phyloP scores from a whole-genome alignment of 306 rosid species.

The Dalbergia cultrata region DNA sequence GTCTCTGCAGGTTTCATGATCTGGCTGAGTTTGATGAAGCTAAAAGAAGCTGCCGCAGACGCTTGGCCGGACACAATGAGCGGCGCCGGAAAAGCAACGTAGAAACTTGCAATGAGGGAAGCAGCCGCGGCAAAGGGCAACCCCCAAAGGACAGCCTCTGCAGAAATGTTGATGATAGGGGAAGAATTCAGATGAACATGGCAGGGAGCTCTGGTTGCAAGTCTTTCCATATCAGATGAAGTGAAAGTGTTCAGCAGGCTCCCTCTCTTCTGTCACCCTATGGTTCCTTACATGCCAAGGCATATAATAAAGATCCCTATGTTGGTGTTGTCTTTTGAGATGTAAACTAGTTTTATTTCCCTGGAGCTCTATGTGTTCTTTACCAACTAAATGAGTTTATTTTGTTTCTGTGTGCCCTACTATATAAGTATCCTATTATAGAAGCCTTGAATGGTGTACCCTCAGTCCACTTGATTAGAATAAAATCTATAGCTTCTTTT shows the following conservation, averaged over 20 bases:
- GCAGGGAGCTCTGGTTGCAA: slow-evolving; percentile 64
- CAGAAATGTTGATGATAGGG: slow-evolving; percentile 54
- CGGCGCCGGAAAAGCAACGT: slow-evolving; percentile 69
- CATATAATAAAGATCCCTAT: slow-evolving; percentile 27
- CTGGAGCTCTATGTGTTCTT: slow-evolving; percentile 7
- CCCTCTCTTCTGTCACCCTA: slow-evolving; percentile 87
- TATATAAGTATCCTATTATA: slow-evolving; percentile 20
- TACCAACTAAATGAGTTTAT: slow-evolving; percentile 1
- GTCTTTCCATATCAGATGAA: slow-evolving; percentile 63
- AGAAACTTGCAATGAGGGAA: slow-evolving; percentile 62
- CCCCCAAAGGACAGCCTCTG: slow-evolving; percentile 52
- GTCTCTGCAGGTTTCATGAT: slow-evolving; percentile 82
- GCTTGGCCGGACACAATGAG: slow-evolving; percentile 89
- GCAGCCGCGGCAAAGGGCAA: slow-evolving; percentile 52
- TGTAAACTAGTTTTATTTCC: slow-evolving; percentile 10
- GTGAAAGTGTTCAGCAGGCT: slow-evolving; percentile 49
- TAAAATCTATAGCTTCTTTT: slow-evolving; percentile 9
- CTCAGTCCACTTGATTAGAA: slow-evolving; percentile 9
- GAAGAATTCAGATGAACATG: slow-evolving; percentile 55
- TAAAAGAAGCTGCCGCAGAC: slow-evolving; percentile 89
- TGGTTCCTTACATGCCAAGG: slow-evolving; percentile 40
- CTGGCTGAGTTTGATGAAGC: slow-evolving; percentile 83
- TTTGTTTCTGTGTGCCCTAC: slow-evolving; percentile 13
- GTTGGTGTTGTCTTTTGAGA: slow-evolving; percentile 24
- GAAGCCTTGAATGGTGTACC: slow-evolving; percentile 9